Evolutionary conservation across 1,139 yeast species (phyloP).

Genomic region (Candida freyschussii): DNA sequence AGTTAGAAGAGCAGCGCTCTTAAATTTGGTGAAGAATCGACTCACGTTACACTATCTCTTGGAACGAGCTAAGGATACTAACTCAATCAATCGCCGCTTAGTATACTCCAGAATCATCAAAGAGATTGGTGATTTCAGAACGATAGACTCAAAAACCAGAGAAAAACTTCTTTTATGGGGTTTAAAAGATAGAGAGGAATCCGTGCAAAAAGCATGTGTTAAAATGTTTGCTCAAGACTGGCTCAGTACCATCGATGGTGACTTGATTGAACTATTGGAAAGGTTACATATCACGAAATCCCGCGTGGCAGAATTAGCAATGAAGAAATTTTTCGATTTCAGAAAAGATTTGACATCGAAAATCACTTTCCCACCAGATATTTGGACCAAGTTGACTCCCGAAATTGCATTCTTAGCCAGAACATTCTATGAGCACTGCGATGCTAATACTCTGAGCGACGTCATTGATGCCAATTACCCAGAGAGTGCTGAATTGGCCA

Average conservation of each 20-base stretch:
- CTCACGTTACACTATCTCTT: conserved; percentile 56
- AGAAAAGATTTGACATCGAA: conserved; percentile 58
- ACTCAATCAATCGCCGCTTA: conserved; percentile 64
- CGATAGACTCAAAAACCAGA: conserved; percentile 53
- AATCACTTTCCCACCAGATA: conserved; percentile 51
- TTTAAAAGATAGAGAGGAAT: conserved; percentile 73
- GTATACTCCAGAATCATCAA: conserved; percentile 67
- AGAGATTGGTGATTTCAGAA: conserved; percentile 63
- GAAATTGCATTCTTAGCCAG: conserved; percentile 74
- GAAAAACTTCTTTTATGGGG: conserved; percentile 80
- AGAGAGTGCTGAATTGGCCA: conserved; percentile 71
- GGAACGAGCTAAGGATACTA: conserved; percentile 80
- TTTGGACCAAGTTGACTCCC: conserved; percentile 69
- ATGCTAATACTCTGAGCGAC: conserved; percentile 46
- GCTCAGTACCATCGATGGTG: conserved; percentile 66
- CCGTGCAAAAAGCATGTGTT: conserved; percentile 68
- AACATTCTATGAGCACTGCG: conserved; percentile 62
- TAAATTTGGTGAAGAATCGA: conserved; percentile 56
- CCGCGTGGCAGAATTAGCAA: conserved; percentile 60
- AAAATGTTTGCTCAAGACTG: conserved; percentile 68
- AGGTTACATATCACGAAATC: conserved; percentile 64
- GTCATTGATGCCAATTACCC: conserved; percentile 71
- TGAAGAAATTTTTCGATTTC: conserved; percentile 55
- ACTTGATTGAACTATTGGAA: conserved; percentile 67
- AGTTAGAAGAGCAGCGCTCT: conserved; percentile 79